These are phyloP conservation scores for Cordyceps cateniannulata DNA, from an alignment of 2,329 filamentous ascomycete genomes.

Conservation along the genomic window DNA sequence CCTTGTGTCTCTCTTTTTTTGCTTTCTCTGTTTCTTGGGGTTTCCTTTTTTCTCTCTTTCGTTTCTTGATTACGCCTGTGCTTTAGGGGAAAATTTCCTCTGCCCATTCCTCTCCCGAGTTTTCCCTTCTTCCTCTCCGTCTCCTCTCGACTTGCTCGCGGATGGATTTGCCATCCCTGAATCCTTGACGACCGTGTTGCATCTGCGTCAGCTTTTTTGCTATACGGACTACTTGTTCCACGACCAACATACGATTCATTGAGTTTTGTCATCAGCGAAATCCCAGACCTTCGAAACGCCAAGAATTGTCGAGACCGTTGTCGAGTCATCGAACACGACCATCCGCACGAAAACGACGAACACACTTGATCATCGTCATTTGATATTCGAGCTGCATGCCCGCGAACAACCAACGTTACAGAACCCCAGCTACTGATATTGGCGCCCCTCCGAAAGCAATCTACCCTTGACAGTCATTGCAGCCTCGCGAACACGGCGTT, in stretches of 20 bases:
- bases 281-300: not conserved
- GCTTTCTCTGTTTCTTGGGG: not conserved
- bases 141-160: not conserved
- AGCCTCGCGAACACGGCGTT: not conserved
- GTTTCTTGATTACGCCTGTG: not conserved
- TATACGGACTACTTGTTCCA: not conserved
- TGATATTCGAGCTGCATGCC: not conserved
- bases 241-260: not conserved
- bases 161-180: not conserved
- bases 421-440: not conserved
- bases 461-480: not conserved
- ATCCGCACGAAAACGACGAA: not conserved
- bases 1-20: slow-evolving; percentile 9
- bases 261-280: not conserved
- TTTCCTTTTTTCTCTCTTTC: not conserved
- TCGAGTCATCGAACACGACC: not conserved
- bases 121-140: not conserved
- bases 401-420: too few species aligned
- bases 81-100: not conserved
- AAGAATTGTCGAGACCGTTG: not conserved
- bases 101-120: not conserved
- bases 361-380: not conserved
- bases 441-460: not conserved
- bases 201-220: not conserved
- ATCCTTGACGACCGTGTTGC: not conserved